These are phyloP conservation scores for Pythium sp. DNA, from an alignment of 352 stramenopile genomes.

Conservation along the genomic window DNA sequence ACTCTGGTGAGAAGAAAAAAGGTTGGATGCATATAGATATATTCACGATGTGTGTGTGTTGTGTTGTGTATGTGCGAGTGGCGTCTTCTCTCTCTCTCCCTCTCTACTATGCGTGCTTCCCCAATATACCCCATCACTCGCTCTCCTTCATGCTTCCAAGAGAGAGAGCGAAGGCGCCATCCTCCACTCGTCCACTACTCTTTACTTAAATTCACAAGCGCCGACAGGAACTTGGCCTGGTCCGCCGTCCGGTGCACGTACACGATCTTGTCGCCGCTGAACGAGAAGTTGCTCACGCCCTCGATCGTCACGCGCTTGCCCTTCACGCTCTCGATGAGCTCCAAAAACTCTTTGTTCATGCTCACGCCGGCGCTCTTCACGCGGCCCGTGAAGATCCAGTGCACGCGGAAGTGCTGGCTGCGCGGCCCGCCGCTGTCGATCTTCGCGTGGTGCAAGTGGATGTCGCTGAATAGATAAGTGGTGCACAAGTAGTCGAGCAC, in stretches of 20 bases:
- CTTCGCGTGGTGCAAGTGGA: constrained; percentile 75
- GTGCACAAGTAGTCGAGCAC: constrained; percentile 87
- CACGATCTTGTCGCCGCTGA: constrained; percentile 86
- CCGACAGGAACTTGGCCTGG: constrained; percentile 85
- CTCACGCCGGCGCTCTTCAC: constrained; percentile 77
- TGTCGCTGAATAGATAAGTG: constrained; percentile 77
- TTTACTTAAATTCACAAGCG: constrained; percentile 76
- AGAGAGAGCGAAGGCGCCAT: background rate
- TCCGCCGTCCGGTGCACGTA: constrained; percentile 87
- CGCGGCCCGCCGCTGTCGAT: constrained; percentile 78
- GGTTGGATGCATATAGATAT: constrained; percentile 1
- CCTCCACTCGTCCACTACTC: constrained; percentile 26
- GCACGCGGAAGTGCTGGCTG: constrained; percentile 84
- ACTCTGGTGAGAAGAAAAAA: background rate
- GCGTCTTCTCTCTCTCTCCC: background rate
- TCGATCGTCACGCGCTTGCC: constrained; percentile 77
- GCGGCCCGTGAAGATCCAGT: constrained; percentile 77
- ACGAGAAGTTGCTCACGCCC: constrained; percentile 86
- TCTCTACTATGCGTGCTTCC: background rate
- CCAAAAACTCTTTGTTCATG: constrained; percentile 88
- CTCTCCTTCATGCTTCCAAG: background rate
- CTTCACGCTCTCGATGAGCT: constrained; percentile 83
- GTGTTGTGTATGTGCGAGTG: background rate
- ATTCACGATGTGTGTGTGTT: background rate
- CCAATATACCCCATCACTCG: background rate